Conservation (phyloP, 1,139 yeast genomes). For the Lodderomyces metapsilosis region DNA sequence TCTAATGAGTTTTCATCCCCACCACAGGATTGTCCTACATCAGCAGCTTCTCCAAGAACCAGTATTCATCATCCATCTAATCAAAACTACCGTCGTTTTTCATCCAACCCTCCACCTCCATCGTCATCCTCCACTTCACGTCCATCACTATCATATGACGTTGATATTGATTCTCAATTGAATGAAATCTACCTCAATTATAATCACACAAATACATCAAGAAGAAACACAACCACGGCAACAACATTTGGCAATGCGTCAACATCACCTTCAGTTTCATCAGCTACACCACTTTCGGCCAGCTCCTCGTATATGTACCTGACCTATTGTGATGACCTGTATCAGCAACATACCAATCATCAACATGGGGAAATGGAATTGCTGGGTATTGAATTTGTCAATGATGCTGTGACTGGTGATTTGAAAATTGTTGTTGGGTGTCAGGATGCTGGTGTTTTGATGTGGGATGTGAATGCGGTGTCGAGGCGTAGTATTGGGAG, state of each 20-base stretch:
- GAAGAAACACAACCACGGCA: conserved; percentile 1
- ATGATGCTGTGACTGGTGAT: conserved; percentile 17
- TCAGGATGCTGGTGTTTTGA: conserved; percentile 43
- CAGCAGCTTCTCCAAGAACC: conserved; percentile 2
- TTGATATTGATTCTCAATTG: conserved; percentile 13
- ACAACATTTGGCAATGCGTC: too few species aligned
- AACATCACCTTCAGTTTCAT: conserved; percentile 4
- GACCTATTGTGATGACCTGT: conserved; percentile 21
- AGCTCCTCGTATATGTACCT: conserved; percentile 5
- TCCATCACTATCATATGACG: conserved; percentile 14
- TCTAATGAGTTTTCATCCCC: neutral
- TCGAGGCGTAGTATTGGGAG: conserved; percentile 44
- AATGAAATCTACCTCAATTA: conserved; percentile 11
- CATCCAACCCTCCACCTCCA: conserved; percentile 2
- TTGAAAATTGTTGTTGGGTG: conserved; percentile 40
- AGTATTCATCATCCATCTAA: conserved; percentile 3
- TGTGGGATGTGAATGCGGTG: conserved; percentile 42
- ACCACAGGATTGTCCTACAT: conserved; percentile 1
- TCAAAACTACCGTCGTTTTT: conserved; percentile 2
- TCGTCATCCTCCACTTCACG: conserved; percentile 7
- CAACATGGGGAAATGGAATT: conserved; percentile 50
- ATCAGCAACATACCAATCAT: conserved; percentile 33
- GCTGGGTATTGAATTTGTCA: conserved; percentile 41
- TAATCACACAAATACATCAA: neutral
- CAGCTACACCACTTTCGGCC: conserved; percentile 3